Percentiles rank a stretch among this genome's conserved stretches.
Evolutionary conservation across 352 stramenopile species (phyloP).

Genomic region (Pythium rishiriense): DNA sequence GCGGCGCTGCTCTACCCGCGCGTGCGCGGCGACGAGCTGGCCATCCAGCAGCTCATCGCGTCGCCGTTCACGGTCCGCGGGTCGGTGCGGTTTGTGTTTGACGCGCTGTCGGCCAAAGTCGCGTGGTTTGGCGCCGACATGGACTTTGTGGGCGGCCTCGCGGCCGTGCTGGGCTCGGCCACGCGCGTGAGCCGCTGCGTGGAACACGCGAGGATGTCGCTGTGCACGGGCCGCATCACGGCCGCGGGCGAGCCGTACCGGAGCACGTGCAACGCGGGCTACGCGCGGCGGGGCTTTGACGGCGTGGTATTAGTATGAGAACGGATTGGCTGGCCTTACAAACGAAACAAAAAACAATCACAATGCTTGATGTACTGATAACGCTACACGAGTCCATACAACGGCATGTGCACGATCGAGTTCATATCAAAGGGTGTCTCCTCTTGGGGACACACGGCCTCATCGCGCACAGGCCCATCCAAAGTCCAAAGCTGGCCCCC

Average conservation of each 20-base stretch:
- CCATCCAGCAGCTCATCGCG: slow-evolving; percentile 48
- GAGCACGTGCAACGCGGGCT: neutral
- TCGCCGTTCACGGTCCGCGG: slow-evolving; percentile 34
- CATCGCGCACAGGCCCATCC: too few species aligned
- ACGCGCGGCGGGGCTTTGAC: neutral
- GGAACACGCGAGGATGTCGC: neutral
- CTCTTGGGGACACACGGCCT: too few species aligned
- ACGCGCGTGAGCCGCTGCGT: slow-evolving; percentile 23
- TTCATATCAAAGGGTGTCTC: too few species aligned
- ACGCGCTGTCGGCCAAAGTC: neutral
- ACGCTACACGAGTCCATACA: too few species aligned
- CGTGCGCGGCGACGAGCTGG: slow-evolving; percentile 33
- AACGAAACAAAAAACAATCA: too few species aligned
- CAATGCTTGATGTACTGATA: too few species aligned
- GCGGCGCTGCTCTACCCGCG: slow-evolving; percentile 45
- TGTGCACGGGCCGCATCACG: slow-evolving; percentile 8
- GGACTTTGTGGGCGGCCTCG: slow-evolving; percentile 48
- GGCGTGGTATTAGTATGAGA: neutral
- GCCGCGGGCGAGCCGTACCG: neutral
- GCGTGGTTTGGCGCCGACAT: slow-evolving; percentile 60
- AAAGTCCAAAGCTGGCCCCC: too few species aligned
- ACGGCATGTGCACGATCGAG: too few species aligned
- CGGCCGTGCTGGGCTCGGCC: slow-evolving; percentile 34
- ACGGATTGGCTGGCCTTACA: too few species aligned
- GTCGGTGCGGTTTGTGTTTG: slow-evolving; percentile 15